Evolutionary conservation across 352 stramenopile species (phyloP), one percentile per base, ranked within the genome.

Genomic region (Pythium sukuiense): DNA sequence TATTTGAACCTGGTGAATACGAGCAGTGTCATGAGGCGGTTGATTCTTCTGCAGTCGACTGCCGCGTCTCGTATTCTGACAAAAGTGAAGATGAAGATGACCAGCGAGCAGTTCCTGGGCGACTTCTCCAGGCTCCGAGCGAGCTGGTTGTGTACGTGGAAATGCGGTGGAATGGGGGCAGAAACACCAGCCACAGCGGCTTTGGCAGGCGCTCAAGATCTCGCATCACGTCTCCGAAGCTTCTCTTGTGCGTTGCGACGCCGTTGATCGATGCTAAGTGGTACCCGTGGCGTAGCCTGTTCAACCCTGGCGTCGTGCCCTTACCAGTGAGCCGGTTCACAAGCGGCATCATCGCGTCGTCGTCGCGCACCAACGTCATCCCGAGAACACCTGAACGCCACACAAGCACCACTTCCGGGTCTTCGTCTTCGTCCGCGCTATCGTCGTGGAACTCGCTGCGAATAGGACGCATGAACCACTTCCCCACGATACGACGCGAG

Each of bases 281-380:
- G 57, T 72, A 81, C 3, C 81, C 83, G 33, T 82, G 70, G 11
- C 79, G 65, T 9, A 92, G 49, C 0, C 53, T 59, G 12, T 82
- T 74, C 18, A 92, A 67, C 8, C 77, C 76, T 2, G 41, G 45
- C 2, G 79, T 74, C 0, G 65, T 74, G 0, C 83, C 81, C 61
- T 86, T 87, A n/a, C 81, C 81, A n/a, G 83, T 92, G 54, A 92
- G 74, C 14, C 83, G 81, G 57, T 85, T 85, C 57, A 92, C 79
- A 9, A 81, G n/a, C 13, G 79, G 66, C 35, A 76, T 68, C 1
- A 78, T 76, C 11, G 77, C 81, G 52, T 84, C 79, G 33, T 70
- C 55, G 32, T 89, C 81, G 52, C 87, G 72, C 24, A 79, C 41
- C 5, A 92, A 64, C 16, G 81, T 85, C 35, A 92, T 46, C 0